phyloP scores from a whole-genome alignment of 1,284 basidiomycete genomes.

The Sporisorium reilianum region DNA sequence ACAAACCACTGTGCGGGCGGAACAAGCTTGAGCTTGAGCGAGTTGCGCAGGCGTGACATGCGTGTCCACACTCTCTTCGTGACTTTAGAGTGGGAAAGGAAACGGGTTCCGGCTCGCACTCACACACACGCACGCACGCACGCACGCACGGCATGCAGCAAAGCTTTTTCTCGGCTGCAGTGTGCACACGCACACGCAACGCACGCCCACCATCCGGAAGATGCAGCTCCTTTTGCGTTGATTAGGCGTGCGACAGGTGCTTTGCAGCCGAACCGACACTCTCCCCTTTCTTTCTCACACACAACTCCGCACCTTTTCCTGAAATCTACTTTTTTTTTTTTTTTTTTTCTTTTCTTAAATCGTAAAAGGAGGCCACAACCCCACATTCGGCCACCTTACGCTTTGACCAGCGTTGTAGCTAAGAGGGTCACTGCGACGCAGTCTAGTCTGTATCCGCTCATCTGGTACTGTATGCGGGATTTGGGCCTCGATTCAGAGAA shows the following conservation, averaged over 20 bases:
- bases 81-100: conserved; percentile 4
- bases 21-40: neutral
- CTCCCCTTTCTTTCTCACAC: neutral
- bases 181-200: neutral
- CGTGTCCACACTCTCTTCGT: neutral
- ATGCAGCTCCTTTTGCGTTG: neutral
- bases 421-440: no score
- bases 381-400: neutral
- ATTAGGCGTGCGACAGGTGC: neutral
- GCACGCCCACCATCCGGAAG: neutral
- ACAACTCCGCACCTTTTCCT: neutral
- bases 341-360: no score
- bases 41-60: neutral
- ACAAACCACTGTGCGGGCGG: neutral
- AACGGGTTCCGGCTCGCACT: neutral
- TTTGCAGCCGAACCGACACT: neutral
- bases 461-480: no score
- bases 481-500: no score
- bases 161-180: conserved; percentile 1
- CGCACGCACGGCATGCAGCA: conserved; percentile 3
- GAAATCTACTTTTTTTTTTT: neutral
- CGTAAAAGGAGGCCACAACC: no score
- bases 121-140: neutral
- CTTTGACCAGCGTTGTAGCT: neutral
- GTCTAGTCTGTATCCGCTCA: no score